Evolutionary conservation across 129 eudicot species (phyloP).

Genomic region (Lactuca saligna): DNA sequence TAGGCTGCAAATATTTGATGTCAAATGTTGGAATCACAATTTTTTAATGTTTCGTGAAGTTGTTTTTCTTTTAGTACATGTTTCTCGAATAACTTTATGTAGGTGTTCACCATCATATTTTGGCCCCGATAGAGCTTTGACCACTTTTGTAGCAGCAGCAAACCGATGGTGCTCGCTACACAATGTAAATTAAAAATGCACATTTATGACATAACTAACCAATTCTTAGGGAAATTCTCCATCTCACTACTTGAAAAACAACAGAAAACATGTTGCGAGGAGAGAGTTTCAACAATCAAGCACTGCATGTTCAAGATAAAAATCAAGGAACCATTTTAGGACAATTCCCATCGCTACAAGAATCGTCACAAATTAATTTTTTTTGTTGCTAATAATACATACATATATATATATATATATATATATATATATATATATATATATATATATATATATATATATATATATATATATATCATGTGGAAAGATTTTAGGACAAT

Average conservation of each 20-base stretch:
- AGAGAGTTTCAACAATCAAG: not conserved
- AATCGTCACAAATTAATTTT: not conserved
- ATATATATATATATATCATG: constrained; percentile 13
- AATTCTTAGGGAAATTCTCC: not conserved
- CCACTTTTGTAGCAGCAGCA: constrained; percentile 17
- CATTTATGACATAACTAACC: not conserved
- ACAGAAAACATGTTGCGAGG: not conserved
- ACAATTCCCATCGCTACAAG: not conserved
- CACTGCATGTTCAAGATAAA: too few species aligned
- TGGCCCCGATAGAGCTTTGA: constrained; percentile 43
- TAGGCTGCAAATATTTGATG: constrained; percentile 50
- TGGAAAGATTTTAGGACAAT: constrained; percentile 60
- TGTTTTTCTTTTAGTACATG: constrained; percentile 22
- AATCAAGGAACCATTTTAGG: too few species aligned
- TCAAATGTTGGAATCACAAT: constrained; percentile 69
- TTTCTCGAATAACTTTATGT: constrained; percentile 30
- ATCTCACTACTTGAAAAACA: not conserved
- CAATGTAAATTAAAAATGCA: not conserved
- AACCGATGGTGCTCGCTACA: constrained; percentile 2
- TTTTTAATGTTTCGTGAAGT: constrained; percentile 47
- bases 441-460: not conserved
- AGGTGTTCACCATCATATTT: constrained; percentile 48
- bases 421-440: too few species aligned
- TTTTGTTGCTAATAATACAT: not conserved
- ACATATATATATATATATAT: not conserved